Percentiles rank a stretch among this genome's conserved stretches.
These are phyloP conservation scores for Beauveria sp. DNA, from an alignment of 2,329 filamentous ascomycete genomes.

Conservation along the genomic window DNA sequence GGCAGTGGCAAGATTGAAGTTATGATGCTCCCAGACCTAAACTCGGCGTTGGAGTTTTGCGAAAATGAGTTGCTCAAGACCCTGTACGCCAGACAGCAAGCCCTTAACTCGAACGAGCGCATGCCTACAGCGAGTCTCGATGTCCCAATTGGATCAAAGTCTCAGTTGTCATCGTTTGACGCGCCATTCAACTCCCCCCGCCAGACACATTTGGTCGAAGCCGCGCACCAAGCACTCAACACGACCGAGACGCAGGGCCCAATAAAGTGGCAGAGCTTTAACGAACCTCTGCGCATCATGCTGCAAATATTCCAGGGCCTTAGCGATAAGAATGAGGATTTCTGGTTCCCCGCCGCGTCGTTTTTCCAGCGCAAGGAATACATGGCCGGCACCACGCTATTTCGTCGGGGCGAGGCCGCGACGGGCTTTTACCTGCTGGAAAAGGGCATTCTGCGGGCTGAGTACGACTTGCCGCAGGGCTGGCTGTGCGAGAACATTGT, in stretches of 20 bases:
- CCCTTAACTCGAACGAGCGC: slow-evolving; percentile 39
- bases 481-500: slow-evolving; percentile 86
- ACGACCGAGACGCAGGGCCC: slow-evolving; percentile 53
- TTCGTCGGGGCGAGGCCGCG: slow-evolving; percentile 66
- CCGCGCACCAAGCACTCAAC: slow-evolving; percentile 67
- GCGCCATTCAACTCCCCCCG: slow-evolving; percentile 68
- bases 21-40: slow-evolving; percentile 78
- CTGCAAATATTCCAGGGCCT: slow-evolving; percentile 92
- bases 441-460: slow-evolving; percentile 77
- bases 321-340: slow-evolving; percentile 81
- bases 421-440: slow-evolving; percentile 88
- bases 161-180: slow-evolving; percentile 28
- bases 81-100: slow-evolving; percentile 64
- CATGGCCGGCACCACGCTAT: slow-evolving; percentile 63
- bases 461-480: slow-evolving; percentile 88
- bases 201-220: slow-evolving; percentile 66
- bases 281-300: slow-evolving; percentile 83
- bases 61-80: slow-evolving; percentile 88
- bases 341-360: slow-evolving; percentile 75
- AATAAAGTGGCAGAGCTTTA: slow-evolving; percentile 75
- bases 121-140: slow-evolving; percentile 37
- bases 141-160: slow-evolving; percentile 32
- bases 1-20: slow-evolving; percentile 67
- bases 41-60: slow-evolving; percentile 86
- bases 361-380: slow-evolving; percentile 70